Conservation (phyloP, 192 early-diverging fungal genomes). For the Pilobolus umbonatus region DNA sequence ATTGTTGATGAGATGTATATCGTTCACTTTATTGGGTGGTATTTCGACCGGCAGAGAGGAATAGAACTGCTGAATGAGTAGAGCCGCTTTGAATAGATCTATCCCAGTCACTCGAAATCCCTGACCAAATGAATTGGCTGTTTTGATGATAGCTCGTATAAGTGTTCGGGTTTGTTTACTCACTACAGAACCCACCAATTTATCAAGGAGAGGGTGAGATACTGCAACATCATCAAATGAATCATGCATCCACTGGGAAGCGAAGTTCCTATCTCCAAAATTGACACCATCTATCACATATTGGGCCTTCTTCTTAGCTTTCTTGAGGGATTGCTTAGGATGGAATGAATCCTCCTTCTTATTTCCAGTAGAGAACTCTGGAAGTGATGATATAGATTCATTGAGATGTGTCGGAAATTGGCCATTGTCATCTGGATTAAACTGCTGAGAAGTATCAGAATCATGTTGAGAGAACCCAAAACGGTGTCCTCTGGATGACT, state of each 20-base stretch:
- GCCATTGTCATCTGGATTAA: neutral
- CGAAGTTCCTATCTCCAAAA: constrained; percentile 35
- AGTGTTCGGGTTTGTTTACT: constrained; percentile 41
- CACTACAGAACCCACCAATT: constrained; percentile 34
- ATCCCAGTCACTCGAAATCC: constrained; percentile 54
- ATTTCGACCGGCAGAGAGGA: neutral
- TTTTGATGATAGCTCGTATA: constrained; percentile 40
- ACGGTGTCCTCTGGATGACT: constrained; percentile 2
- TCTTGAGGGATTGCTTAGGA: constrained; percentile 14
- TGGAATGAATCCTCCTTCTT: neutral
- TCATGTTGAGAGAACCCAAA: constrained; percentile 15
- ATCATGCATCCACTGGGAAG: constrained; percentile 32
- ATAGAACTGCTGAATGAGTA: constrained; percentile 54
- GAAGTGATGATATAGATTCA: too few relatives aligned
- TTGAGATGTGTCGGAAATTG: too few relatives aligned
- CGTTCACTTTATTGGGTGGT: constrained; percentile 9
- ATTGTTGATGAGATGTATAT: constrained; percentile 34
- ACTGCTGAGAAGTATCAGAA: neutral
- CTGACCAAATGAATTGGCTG: constrained; percentile 48
- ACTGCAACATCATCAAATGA: constrained; percentile 32
- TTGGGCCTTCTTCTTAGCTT: constrained; percentile 19
- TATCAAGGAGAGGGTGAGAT: constrained; percentile 27
- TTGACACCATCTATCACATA: constrained; percentile 39
- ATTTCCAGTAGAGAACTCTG: too few relatives aligned
- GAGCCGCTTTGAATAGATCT: constrained; percentile 46